Conservation (phyloP, 2,329 filamentous ascomycete species). For the Calonectria henricotiae region DNA sequence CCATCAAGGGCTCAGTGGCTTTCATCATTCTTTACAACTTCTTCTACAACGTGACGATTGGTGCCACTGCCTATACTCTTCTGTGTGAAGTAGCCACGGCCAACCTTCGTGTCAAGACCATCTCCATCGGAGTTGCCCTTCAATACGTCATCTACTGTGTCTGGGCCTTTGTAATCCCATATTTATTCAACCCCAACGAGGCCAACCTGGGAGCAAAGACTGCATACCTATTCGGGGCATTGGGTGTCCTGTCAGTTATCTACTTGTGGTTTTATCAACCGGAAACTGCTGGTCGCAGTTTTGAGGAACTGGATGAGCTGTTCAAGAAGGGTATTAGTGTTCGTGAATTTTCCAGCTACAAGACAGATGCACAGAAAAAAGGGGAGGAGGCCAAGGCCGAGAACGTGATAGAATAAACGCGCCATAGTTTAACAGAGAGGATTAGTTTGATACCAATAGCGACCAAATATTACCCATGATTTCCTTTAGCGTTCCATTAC, state of each 20-base stretch:
- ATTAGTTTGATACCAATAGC: not conserved
- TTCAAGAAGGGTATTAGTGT: slow-evolving; percentile 37
- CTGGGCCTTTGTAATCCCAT: slow-evolving; percentile 40
- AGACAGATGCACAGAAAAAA: slow-evolving; percentile 35
- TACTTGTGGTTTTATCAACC: slow-evolving; percentile 43
- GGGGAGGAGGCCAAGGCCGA: slow-evolving; percentile 16
- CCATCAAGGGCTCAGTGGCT: slow-evolving; percentile 53
- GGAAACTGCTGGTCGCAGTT: slow-evolving; percentile 43
- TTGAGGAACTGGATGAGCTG: slow-evolving; percentile 43
- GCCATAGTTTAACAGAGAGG: not conserved
- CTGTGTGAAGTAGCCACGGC: slow-evolving; percentile 60
- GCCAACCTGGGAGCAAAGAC: slow-evolving; percentile 40
- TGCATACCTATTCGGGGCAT: slow-evolving; percentile 38
- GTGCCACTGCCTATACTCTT: slow-evolving; percentile 59
- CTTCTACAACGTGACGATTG: slow-evolving; percentile 61
- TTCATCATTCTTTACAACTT: slow-evolving; percentile 61
- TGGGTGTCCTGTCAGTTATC: slow-evolving; percentile 32
- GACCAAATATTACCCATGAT: too few relatives aligned
- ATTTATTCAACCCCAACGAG: slow-evolving; percentile 41
- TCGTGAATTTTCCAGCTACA: slow-evolving; percentile 33
- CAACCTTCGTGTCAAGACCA: slow-evolving; percentile 60
- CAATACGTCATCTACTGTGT: slow-evolving; percentile 39
- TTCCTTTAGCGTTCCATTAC: too few relatives aligned
- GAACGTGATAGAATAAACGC: not conserved
- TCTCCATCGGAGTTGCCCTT: slow-evolving; percentile 45